These are phyloP conservation scores for Globisporangium parvum DNA, from an alignment of 352 stramenopile species.

Conservation along the genomic window DNA sequence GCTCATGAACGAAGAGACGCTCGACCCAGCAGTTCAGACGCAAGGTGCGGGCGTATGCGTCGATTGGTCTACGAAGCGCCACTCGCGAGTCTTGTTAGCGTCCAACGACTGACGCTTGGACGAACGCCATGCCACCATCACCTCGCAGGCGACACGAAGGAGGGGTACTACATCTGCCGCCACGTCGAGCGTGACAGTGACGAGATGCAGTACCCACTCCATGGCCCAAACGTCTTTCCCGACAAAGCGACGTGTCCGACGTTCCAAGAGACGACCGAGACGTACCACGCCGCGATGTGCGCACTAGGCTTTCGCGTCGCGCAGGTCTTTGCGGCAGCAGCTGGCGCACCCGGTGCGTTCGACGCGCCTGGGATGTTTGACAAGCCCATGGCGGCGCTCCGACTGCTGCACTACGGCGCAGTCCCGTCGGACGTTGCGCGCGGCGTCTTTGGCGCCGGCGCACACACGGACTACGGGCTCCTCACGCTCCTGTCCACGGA, in stretches of 20 bases:
- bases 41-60: conserved; percentile 5
- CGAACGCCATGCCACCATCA: too few relatives aligned
- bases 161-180: conserved; percentile 75
- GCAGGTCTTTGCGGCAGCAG: conserved; percentile 49
- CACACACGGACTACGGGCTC: conserved; percentile 70
- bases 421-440: conserved; percentile 50
- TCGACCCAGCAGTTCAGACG: conserved; percentile 49
- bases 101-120: too few relatives aligned
- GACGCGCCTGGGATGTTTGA: conserved; percentile 53
- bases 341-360: conserved; percentile 40
- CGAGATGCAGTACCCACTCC: conserved; percentile 55
- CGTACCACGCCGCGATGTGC: conserved; percentile 48
- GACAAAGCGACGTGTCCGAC: conserved; percentile 30
- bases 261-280: conserved; percentile 43
- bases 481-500: conserved; percentile 68
- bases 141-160: conserved; percentile 51
- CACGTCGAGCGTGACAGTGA: conserved; percentile 41
- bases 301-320: conserved; percentile 42
- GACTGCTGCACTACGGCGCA: conserved; percentile 69
- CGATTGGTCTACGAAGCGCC: too few relatives aligned
- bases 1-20: conserved; percentile 66
- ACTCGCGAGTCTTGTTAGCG: too few relatives aligned
- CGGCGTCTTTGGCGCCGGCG: conserved; percentile 70
- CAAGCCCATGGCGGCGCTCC: conserved; percentile 72
- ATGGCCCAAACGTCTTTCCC: conserved; percentile 64